These are phyloP conservation scores for Draba incana DNA, from an alignment of 345 rosid genomes.

Conservation along the genomic window DNA sequence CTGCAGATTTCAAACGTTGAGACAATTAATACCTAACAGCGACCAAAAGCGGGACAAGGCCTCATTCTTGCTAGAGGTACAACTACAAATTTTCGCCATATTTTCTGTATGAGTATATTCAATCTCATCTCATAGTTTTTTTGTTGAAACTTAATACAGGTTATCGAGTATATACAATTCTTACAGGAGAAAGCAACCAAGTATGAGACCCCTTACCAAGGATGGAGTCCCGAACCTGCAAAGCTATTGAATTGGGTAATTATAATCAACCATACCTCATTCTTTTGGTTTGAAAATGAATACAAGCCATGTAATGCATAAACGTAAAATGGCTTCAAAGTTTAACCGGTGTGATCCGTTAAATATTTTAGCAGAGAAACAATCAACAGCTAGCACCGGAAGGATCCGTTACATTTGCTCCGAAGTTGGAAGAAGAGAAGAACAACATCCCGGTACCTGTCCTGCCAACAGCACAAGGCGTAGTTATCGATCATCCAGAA, in stretches of 20 bases:
- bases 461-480: constrained; percentile 45
- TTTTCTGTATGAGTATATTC: background rate
- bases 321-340: no score
- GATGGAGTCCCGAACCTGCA: constrained; percentile 74
- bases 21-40: constrained; percentile 81
- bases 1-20: constrained; percentile 88
- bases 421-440: constrained; percentile 64
- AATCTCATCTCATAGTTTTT: background rate
- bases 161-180: constrained; percentile 88
- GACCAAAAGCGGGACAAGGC: constrained; percentile 98
- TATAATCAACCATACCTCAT: constrained; percentile 8
- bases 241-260: constrained; percentile 77
- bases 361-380: constrained; percentile 48
- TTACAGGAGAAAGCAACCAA: constrained; percentile 81
- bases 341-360: constrained; percentile 13
- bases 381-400: constrained; percentile 52
- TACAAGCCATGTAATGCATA: constrained; percentile 11
- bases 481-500: constrained; percentile 49
- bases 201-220: constrained; percentile 67
- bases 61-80: constrained; percentile 91
- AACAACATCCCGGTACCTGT: constrained; percentile 35
- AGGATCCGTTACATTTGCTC: constrained; percentile 49
- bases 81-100: background rate
- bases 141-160: constrained; percentile 50
- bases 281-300: background rate